Conservation (phyloP, 2,329 filamentous ascomycete species). For the Aspergillus ochraceoroseus region DNA sequence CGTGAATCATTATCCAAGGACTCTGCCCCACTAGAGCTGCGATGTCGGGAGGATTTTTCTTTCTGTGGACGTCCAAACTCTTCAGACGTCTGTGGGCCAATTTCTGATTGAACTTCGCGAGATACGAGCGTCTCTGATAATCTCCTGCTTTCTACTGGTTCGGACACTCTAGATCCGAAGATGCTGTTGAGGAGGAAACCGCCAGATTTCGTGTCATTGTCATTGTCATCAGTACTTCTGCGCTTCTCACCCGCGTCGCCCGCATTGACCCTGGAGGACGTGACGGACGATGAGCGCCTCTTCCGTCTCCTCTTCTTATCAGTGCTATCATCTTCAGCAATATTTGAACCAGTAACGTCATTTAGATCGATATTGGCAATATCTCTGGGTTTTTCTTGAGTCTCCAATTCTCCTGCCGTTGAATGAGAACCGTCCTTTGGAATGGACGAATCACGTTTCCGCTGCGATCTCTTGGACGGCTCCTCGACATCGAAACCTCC, state of each 20-base stretch:
- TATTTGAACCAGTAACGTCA: slow-evolving; percentile 14
- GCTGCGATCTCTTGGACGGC: slow-evolving; percentile 2
- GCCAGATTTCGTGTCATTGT: slow-evolving; percentile 30
- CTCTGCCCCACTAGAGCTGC: slow-evolving; percentile 43
- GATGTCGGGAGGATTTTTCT: slow-evolving; percentile 42
- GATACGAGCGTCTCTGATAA: slow-evolving; percentile 29
- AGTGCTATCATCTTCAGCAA: slow-evolving; percentile 13
- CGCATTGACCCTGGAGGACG: slow-evolving; percentile 32
- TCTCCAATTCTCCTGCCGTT: slow-evolving; percentile 13
- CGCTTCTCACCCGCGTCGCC: slow-evolving; percentile 32
- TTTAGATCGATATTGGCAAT: slow-evolving; percentile 22
- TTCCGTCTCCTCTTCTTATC: slow-evolving; percentile 28
- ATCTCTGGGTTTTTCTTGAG: slow-evolving; percentile 21
- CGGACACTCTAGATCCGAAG: slow-evolving; percentile 37
- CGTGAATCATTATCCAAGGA: slow-evolving; percentile 38
- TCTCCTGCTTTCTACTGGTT: slow-evolving; percentile 25
- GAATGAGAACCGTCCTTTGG: slow-evolving; percentile 16
- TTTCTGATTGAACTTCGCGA: slow-evolving; percentile 37
- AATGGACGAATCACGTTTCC: not conserved
- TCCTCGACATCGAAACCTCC: slow-evolving; percentile 29
- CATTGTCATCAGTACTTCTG: slow-evolving; percentile 32
- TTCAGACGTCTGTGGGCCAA: slow-evolving; percentile 31
- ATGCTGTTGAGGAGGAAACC: slow-evolving; percentile 38
- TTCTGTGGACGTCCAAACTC: slow-evolving; percentile 43
- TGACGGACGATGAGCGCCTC: slow-evolving; percentile 30